These are phyloP conservation scores for Pugionium cornutum DNA, from an alignment of 345 rosid species.

Conservation along the genomic window DNA sequence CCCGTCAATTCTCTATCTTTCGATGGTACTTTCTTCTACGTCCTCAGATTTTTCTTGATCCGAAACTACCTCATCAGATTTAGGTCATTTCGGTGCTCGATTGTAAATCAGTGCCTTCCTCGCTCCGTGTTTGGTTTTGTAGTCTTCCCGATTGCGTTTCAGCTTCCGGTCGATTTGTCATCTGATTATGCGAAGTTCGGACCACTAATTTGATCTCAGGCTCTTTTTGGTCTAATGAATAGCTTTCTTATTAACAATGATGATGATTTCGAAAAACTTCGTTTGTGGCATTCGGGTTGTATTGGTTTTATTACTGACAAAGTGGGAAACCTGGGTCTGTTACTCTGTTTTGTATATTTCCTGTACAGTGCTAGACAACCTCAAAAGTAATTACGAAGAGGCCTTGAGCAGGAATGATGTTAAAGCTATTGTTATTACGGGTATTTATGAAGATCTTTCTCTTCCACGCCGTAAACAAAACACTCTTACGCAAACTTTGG, in stretches of 20 bases:
- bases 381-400: conserved; percentile 73
- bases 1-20: conserved; percentile 88
- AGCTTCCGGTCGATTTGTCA: conserved; percentile 17
- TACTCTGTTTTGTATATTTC: conserved; percentile 23
- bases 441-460: conserved; percentile 40
- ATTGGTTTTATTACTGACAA: not conserved
- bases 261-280: not conserved
- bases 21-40: conserved; percentile 52
- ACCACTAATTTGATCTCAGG: not conserved
- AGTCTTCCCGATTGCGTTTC: not conserved
- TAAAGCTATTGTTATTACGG: conserved; percentile 90
- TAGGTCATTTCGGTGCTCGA: conserved; percentile 20
- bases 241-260: not conserved
- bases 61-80: conserved; percentile 1
- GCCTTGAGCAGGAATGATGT: conserved; percentile 86
- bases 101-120: not conserved
- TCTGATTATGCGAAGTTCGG: conserved; percentile 25
- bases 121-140: not conserved
- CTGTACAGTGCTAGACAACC: conserved; percentile 61
- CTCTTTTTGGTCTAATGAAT: not conserved
- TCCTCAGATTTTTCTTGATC: not conserved
- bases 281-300: not conserved
- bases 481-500: not conserved
- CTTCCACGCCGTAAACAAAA: not conserved
- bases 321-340: not conserved